Evolutionary conservation across 2,329 filamentous ascomycete genomes (phyloP), one percentile per base, ranked within the genome.

Genomic region (Alternaria viburni): DNA sequence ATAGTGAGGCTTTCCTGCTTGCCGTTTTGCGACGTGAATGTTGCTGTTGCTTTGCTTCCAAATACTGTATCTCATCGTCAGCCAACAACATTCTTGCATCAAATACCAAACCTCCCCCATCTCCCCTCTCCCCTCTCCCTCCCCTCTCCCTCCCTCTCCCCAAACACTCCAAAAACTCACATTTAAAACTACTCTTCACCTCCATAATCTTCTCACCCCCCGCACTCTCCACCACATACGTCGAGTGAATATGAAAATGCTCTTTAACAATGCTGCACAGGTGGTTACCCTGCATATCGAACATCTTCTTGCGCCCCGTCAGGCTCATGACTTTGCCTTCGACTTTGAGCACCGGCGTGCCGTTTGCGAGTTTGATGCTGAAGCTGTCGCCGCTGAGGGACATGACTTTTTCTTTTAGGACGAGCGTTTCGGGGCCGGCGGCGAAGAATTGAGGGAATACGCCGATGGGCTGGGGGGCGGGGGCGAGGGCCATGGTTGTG

Each of bases 351-450:
- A 90, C 69, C 0, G 86, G 83, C 21, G 83, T 79, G 21, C 87
- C 87, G 62, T 83, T 84, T 47, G 83, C 78, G 6, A 86, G 83
- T 57, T 84, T 85, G 76, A 91, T 86, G 66, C 87, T 86, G 79
- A 91, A 91, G 76, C 84, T 87, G 79, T 91, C 88, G 61, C 88
- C 88, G 1, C 85, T 85, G 9, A 90, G 79, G 4, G 88, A 90
- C 61, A 89, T 75, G 17, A 90, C 81, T 69, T 88, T 88, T 71
- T 91, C 88, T 69, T 85, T 87, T 52, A 91, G 80, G 2, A 87
- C 74, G 7, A 91, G 78, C 3, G 85, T 87, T 61, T 70, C 77
- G 57, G 76, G 71, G 5, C 74, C 51, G 32, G 51, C 72, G 56
- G 70, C 70, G 49, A 76, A 60, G 69, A 75, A 75, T 8, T 68